These are phyloP conservation scores for Entomortierella lignicola DNA, from an alignment of 192 early-diverging fungal genomes.

Conservation along the genomic window DNA sequence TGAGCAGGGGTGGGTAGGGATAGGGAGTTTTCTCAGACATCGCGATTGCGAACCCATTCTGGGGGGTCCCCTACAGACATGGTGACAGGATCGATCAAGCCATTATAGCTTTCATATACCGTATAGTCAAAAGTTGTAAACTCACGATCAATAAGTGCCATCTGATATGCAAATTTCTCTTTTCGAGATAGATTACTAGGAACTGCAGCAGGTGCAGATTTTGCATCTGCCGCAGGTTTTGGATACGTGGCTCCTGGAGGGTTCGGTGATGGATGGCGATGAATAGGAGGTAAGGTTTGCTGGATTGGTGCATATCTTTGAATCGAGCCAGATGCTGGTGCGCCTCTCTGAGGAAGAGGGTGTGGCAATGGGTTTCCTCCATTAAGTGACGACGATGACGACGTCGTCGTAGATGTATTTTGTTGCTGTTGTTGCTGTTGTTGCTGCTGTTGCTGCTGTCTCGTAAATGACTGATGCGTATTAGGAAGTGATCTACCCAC, in stretches of 20 bases:
- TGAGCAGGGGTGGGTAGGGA: too few species aligned
- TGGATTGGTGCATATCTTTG: constrained; percentile 5
- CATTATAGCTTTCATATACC: constrained; percentile 80
- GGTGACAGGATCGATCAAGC: constrained; percentile 68
- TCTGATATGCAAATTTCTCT: constrained; percentile 67
- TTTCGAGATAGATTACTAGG: constrained; percentile 51
- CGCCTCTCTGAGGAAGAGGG: constrained; percentile 4
- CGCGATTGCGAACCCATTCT: constrained; percentile 66
- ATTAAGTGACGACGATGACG: constrained; percentile 16
- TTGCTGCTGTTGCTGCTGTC: constrained; percentile 15
- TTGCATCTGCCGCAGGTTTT: constrained; percentile 9
- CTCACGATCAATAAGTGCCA: constrained; percentile 74
- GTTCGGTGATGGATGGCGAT: constrained; percentile 10
- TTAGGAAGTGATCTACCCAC: constrained; percentile 8
- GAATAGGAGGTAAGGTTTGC: constrained; percentile 1
- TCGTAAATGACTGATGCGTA: background rate
- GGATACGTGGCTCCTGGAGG: background rate
- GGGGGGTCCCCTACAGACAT: constrained; percentile 75
- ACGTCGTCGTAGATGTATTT: constrained; percentile 14
- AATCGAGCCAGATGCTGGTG: background rate
- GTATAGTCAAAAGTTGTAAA: constrained; percentile 87
- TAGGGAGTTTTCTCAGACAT: constrained; percentile 24
- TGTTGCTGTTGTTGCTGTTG: constrained; percentile 27
- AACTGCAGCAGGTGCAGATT: constrained; percentile 1
- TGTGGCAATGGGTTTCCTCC: constrained; percentile 23